Evolutionary conservation across 2,329 filamentous ascomycete species (phyloP).

Genomic region (Aureobasidium sp.): DNA sequence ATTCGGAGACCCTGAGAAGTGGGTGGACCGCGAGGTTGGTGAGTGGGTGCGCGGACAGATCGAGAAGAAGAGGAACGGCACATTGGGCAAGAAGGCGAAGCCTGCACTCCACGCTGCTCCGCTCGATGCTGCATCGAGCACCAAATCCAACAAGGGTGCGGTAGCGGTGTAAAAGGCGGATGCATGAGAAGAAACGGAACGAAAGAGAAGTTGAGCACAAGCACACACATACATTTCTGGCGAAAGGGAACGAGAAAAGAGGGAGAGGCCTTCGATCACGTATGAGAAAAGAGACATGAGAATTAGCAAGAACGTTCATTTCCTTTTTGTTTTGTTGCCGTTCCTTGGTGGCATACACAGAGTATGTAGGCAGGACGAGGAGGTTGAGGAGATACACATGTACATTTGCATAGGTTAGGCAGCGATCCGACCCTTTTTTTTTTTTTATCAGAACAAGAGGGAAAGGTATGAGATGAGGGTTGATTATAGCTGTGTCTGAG

Average conservation of each 20-base stretch:
- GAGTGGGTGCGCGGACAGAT: slow-evolving; percentile 72
- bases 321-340: not conserved
- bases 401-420: slow-evolving; percentile 1
- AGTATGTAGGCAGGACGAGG: not conserved
- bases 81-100: slow-evolving; percentile 47
- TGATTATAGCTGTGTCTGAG: not conserved
- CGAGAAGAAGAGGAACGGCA: slow-evolving; percentile 53
- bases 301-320: not conserved
- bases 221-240: not conserved
- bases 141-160: not conserved
- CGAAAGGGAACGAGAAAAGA: not conserved
- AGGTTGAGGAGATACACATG: not conserved
- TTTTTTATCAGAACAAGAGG: too few relatives aligned
- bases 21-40: slow-evolving; percentile 73
- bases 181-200: not conserved
- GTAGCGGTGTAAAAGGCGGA: not conserved
- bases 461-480: not conserved
- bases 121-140: slow-evolving; percentile 48
- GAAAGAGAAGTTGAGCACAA: not conserved
- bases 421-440: not conserved
- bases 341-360: not conserved
- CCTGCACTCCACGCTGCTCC: slow-evolving; percentile 85
- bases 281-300: slow-evolving; percentile 1
- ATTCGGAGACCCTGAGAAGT: slow-evolving; percentile 19
- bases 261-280: not conserved